Base-by-base conservation (phyloP, 148 eudicot genomes). In the Nyssa sinensis region DNA sequence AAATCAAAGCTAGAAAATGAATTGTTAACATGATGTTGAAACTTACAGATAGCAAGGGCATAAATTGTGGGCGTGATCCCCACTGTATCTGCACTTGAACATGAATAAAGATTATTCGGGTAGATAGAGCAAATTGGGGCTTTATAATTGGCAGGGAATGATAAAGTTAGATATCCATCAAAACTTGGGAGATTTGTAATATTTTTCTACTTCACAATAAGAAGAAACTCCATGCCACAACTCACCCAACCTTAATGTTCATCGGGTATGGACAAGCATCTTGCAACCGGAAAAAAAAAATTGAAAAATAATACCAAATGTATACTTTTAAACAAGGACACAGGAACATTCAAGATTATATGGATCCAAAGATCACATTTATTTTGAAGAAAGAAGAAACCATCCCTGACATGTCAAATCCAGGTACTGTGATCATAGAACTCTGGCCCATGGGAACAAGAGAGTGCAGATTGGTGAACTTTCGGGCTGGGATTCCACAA, bases 371-470 rank as follows among this genome's bases (percentile, higher is more conserved):
- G 35, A 30, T 28, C 25, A n/a, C 7, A 44, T 49, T 41, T 17
- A 59, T 63, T 34, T 41, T 44, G 13, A 39, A 28, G 37, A 59
- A 58, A 73, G 24, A 41, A 25, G 35, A 28, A 28, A 66, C 21
- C 66, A 39, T 72, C 66, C 71, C 64, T 51, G 69, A 19, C 1
- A n/a, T n/a, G n/a, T n/a, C 71, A 62, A 24, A 70, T 69, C 31
- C 31, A 19, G 3, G 3, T 25, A 39, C 27, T 23, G 21, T 39
- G 3, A 51, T 16, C 27, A 72, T 41, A 29, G 23, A 35, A 66
- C 74, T 75, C 17, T 37, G 27, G 4, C 30, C 32, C 31, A 75
- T 53, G 25, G 13, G 47, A 64, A 12, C 39, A 77, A 35, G 61
- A 63, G 27, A 28, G 68, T 28, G 60, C 27, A 55, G 2, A 55